Evolutionary conservation across 2,329 filamentous ascomycete species (phyloP), one percentile per base, ranked within the genome.

Genomic region (Biscogniauxia mediterranea): DNA sequence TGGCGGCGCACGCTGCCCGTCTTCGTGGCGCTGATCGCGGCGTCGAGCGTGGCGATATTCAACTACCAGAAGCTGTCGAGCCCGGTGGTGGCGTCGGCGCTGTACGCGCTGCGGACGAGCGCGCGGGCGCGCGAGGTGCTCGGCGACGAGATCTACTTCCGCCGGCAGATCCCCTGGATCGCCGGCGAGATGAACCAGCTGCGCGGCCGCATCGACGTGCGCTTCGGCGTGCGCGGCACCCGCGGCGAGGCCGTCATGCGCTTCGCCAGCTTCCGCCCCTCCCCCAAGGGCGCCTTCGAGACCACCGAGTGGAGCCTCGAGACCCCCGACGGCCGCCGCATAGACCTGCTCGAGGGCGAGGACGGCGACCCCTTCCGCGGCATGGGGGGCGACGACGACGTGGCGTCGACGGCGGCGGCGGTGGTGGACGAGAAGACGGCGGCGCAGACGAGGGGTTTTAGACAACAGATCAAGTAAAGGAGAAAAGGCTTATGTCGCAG

Each of bases 31-130:
- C 80, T 92, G 65, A 86, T 97, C 69, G 84, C 85, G 55, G 81
- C 83, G 59, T 89, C 89, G 67, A 88, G 89, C 67, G 80, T 96
- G 62, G 92, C 90, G 68, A 97, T 99, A 77, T 98, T 99, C 89
- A 99, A 99, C 84, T 98, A 99, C 85, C 94, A 99, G 77, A 97
- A 97, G 77, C 87, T 89, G 60, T 92, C 91, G n/a, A 92, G 88
- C 25, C 91, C 90, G 58, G 85, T 94, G 28, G 91, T 97, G n/a
- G 87, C 87, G 59, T 92, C 90, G 59, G 95, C 93, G 4, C 85
- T 99, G 26, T 99, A 98, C 81, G 91, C 94, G 1, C 85, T 99
- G 65, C 91, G 95, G 66, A 96, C 91, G 2, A 92, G 89, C 60
- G 79, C 85, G 2, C 79, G 81, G 61, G 95, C 93, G 53, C 87